Evolutionary conservation across 2,329 filamentous ascomycete species (phyloP), one percentile per base, ranked within the genome.

Genomic region (Ascochyta clinopodiicola): DNA sequence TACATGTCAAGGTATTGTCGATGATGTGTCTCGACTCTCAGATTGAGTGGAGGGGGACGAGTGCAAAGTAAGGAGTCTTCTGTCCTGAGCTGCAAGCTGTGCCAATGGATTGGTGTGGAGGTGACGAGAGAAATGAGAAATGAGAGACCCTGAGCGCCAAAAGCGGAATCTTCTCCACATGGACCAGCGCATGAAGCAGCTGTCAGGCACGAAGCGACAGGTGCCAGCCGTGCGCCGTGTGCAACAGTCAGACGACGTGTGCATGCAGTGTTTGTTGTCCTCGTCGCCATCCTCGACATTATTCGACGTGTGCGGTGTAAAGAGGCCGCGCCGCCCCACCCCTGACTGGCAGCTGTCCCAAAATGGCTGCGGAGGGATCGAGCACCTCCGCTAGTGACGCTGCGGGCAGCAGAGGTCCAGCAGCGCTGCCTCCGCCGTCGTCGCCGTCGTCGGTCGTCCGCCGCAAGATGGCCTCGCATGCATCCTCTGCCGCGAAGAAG

Each of bases 381-480:
- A 51, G 49, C 49, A 51, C 49, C 36, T 40, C 49, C 42, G 42
- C 49, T 51, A 51, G 49, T 36, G 42, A 45, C 24, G 49, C 49
- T 40, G 49, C 42, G 19, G 39, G 42, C 49, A 32, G 36, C 42
- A 34, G 34, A 35, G 42, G 21, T 35, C 3, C 29, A 13, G 29
- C 29, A 1, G 5, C 39, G 56, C 46, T 63, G 59, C 62, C 67
- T 44, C 58, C 64, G 21, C 61, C 66, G 38, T 62, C 67, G 6
- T 63, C 70, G 50, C 64, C 69, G n/a, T 62, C 70, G 25, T 65
- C 68, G 31, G 61, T 66, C 29, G 48, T 70, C 54, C 67, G 66
- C 37, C 68, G 71, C 56, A 74, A 67, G 51, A 75, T 72, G 70
- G 67, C 71, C 44, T 70, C 72, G 17, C 66, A 64, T 50, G 64